phyloP scores from a whole-genome alignment of 2,329 filamentous ascomycete species.

The Trichoderma cornu-damae region DNA sequence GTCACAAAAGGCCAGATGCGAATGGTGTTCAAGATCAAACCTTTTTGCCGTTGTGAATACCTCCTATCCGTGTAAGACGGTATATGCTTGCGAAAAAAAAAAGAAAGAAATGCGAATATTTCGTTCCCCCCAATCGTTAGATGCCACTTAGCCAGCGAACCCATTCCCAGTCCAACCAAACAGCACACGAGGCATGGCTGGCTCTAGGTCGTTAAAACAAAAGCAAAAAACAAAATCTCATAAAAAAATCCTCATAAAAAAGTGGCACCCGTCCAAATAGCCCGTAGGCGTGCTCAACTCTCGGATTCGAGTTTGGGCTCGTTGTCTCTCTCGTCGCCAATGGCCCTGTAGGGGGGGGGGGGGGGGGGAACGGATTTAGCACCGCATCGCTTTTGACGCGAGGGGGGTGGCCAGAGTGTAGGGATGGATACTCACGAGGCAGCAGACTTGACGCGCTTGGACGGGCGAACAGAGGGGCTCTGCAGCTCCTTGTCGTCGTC shows the following conservation, averaged over 20 bases:
- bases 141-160: not conserved
- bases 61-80: not conserved
- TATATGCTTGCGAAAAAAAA: conserved; percentile 1
- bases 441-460: conserved; percentile 25
- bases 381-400: too few species aligned
- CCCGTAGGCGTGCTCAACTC: not conserved
- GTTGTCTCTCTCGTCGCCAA: not conserved
- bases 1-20: not conserved
- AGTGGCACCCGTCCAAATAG: not conserved
- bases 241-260: not conserved
- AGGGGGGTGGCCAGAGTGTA: too few species aligned
- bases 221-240: too few species aligned
- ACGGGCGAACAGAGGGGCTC: not conserved
- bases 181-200: not conserved
- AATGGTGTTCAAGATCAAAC: not conserved
- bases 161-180: not conserved
- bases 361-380: too few species aligned
- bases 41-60: not conserved
- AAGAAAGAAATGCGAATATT: not conserved
- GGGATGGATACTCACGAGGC: not conserved
- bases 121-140: not conserved
- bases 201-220: not conserved
- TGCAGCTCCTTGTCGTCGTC: conserved; percentile 10
- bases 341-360: not conserved
- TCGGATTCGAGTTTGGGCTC: not conserved